Evolutionary conservation across 2,329 filamentous ascomycete genomes (phyloP).

Genomic region (Fusarium paranaense): DNA sequence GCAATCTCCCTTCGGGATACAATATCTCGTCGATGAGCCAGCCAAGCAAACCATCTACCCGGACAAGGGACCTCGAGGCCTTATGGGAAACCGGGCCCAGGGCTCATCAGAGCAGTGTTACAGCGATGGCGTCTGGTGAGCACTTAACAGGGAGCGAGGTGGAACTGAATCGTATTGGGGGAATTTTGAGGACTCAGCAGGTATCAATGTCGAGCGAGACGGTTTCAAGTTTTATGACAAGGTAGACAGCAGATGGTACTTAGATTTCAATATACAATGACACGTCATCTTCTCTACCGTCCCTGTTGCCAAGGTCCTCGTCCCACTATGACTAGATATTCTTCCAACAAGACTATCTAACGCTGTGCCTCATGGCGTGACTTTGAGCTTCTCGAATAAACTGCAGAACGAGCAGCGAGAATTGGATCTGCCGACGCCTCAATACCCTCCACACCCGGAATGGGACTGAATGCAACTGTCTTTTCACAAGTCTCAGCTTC

Average conservation of each 20-base stretch:
- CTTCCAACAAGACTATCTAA: neutral
- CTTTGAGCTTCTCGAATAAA: neutral
- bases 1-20: neutral
- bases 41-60: neutral
- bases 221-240: neutral
- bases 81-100: slow-evolving; percentile 12
- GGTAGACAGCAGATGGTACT: neutral
- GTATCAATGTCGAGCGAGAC: slow-evolving; percentile 18
- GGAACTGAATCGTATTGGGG: slow-evolving; percentile 6
- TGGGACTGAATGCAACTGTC: neutral
- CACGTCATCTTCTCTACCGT: neutral
- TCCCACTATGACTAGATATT: neutral
- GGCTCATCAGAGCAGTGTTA: neutral
- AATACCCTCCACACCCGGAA: neutral
- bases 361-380: neutral
- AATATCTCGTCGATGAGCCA: neutral
- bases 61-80: neutral
- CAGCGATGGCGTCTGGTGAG: neutral
- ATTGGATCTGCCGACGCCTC: neutral
- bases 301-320: neutral
- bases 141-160: slow-evolving; percentile 19
- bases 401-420: neutral
- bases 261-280: neutral
- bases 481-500: neutral
- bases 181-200: slow-evolving; percentile 25